A percentile compares a stretch with the other conserved stretches of the same genome.
Evolutionary conservation across 768 basidiomycete species (phyloP).

Genomic region (Hericium coralloides): DNA sequence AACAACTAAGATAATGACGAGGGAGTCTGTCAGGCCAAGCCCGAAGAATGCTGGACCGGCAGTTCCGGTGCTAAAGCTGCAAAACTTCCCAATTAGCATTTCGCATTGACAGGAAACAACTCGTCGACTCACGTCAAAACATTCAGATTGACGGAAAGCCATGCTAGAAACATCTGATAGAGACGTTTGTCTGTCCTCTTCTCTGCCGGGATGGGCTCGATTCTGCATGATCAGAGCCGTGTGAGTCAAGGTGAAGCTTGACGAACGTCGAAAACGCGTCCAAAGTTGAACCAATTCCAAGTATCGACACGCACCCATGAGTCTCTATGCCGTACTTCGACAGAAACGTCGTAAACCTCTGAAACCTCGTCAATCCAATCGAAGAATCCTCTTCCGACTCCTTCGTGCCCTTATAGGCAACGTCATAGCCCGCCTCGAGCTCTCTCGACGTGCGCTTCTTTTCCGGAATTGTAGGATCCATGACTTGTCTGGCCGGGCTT

Average conservation of each 20-base stretch:
- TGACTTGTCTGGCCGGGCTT: too few species aligned
- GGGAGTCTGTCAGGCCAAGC: constrained; percentile 35
- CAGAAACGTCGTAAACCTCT: constrained; percentile 22
- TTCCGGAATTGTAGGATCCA: background rate
- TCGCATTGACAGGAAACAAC: background rate
- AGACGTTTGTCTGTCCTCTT: constrained; percentile 48
- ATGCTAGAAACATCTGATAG: constrained; percentile 61
- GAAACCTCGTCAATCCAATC: background rate
- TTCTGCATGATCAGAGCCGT: constrained; percentile 25
- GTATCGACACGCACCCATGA: constrained; percentile 26
- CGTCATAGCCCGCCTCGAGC: background rate
- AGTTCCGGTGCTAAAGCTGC: constrained; percentile 39
- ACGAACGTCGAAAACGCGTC: background rate
- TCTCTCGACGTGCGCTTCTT: background rate
- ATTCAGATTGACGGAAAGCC: constrained; percentile 66
- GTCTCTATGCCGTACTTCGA: constrained; percentile 31
- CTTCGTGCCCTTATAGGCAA: background rate
- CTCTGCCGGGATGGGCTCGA: constrained; percentile 41
- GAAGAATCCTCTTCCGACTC: background rate
- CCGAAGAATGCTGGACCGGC: constrained; percentile 42
- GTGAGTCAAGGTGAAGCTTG: background rate
- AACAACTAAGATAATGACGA: constrained; percentile 31
- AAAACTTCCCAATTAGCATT: background rate
- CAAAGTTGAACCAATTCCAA: too few species aligned
- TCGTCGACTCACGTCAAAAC: constrained; percentile 39